phyloP scores from a whole-genome alignment of 352 stramenopile genomes.

The Globisporangium nagaii region DNA sequence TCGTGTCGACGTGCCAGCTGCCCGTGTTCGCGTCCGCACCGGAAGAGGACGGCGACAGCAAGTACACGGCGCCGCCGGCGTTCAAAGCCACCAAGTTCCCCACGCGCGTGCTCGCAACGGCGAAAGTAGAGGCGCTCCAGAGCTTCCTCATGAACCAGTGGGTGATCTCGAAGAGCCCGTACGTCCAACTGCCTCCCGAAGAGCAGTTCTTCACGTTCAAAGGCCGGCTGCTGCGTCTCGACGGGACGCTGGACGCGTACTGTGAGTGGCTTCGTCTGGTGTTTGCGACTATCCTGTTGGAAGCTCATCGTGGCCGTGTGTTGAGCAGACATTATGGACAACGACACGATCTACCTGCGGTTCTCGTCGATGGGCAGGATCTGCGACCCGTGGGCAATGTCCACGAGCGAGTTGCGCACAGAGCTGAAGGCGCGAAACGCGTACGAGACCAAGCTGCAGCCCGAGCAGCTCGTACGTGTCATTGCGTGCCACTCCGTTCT shows the following conservation, averaged over 20 bases:
- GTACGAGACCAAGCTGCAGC: slow-evolving; percentile 60
- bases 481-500: background rate
- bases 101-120: slow-evolving; percentile 30
- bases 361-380: slow-evolving; percentile 63
- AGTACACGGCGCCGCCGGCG: slow-evolving; percentile 5
- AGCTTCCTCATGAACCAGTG: slow-evolving; percentile 57
- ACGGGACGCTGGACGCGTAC: slow-evolving; percentile 54
- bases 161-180: slow-evolving; percentile 53
- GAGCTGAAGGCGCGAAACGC: slow-evolving; percentile 51
- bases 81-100: slow-evolving; percentile 63
- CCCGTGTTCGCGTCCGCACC: slow-evolving; percentile 15
- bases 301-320: background rate
- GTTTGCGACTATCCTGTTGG: background rate
- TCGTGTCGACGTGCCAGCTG: slow-evolving; percentile 54
- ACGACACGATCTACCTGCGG: slow-evolving; percentile 70
- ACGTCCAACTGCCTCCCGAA: slow-evolving; percentile 25
- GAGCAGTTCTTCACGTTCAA: slow-evolving; percentile 78
- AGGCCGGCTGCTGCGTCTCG: slow-evolving; percentile 54
- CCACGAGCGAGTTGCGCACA: slow-evolving; percentile 58
- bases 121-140: slow-evolving; percentile 42
- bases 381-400: slow-evolving; percentile 70
- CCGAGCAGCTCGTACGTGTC: slow-evolving; percentile 50
- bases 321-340: slow-evolving; percentile 48
- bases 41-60: slow-evolving; percentile 3
- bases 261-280: slow-evolving; percentile 27